These are phyloP conservation scores for Paracorniculantispora psalliotae DNA, from an alignment of 2,329 filamentous ascomycete species.

Conservation along the genomic window DNA sequence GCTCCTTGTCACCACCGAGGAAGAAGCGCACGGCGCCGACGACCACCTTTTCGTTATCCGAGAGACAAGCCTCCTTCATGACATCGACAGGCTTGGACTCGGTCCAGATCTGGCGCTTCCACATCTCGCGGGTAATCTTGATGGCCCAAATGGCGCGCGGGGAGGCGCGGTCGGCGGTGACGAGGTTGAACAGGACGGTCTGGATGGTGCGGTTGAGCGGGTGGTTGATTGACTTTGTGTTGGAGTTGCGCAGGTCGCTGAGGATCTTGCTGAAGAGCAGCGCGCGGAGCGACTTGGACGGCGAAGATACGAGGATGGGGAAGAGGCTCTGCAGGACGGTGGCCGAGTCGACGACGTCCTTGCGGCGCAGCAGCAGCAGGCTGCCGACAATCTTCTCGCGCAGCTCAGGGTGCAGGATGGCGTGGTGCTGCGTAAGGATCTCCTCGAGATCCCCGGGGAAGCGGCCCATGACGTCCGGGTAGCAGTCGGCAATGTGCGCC, in stretches of 20 bases:
- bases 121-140: slow-evolving; percentile 90
- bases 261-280: slow-evolving; percentile 86
- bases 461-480: slow-evolving; percentile 69
- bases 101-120: slow-evolving; percentile 95
- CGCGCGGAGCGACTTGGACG: slow-evolving; percentile 80
- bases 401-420: slow-evolving; percentile 74
- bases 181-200: slow-evolving; percentile 85
- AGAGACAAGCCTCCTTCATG: slow-evolving; percentile 89
- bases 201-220: slow-evolving; percentile 90
- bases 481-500: slow-evolving; percentile 89
- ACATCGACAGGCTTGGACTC: slow-evolving; percentile 94
- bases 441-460: slow-evolving; percentile 79
- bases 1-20: slow-evolving; percentile 90
- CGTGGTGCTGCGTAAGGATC: slow-evolving; percentile 78
- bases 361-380: slow-evolving; percentile 79
- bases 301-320: slow-evolving; percentile 85
- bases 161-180: slow-evolving; percentile 79
- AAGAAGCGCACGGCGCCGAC: slow-evolving; percentile 89
- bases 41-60: slow-evolving; percentile 90
- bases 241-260: slow-evolving; percentile 82
- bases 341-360: slow-evolving; percentile 84
- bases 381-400: slow-evolving; percentile 93
- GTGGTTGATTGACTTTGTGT: slow-evolving; percentile 84
- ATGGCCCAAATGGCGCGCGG: slow-evolving; percentile 92
- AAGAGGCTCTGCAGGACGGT: slow-evolving; percentile 86